Conservation (phyloP, 139 green algal species). For the Picochlorum sp. region DNA sequence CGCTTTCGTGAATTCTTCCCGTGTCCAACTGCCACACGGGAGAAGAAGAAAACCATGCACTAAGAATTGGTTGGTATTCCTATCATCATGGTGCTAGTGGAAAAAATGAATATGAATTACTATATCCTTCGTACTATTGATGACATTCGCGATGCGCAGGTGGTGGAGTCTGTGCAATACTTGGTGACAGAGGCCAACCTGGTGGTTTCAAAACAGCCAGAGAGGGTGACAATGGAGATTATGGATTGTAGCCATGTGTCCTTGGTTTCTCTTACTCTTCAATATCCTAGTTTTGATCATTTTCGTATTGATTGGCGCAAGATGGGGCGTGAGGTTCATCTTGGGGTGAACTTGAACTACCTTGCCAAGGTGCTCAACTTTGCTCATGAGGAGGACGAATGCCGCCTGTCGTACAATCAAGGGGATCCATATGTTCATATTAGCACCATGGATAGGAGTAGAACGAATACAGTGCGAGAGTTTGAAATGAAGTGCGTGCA, state of each 20-base stretch:
- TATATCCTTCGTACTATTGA: too few relatives aligned
- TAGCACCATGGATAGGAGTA: constrained; percentile 79
- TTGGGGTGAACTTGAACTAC: constrained; percentile 86
- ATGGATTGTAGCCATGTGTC: constrained; percentile 98
- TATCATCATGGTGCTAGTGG: too few relatives aligned
- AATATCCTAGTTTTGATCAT: constrained; percentile 91
- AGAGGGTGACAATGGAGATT: constrained; percentile 82
- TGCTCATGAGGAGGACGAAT: constrained; percentile 88
- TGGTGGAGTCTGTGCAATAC: constrained; percentile 95
- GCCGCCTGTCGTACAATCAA: constrained; percentile 94
- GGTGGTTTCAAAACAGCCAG: constrained; percentile 62
- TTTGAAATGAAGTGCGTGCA: constrained; percentile 99
- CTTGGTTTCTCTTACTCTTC: constrained; percentile 77
- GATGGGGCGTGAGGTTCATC: not conserved
- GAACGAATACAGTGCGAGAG: constrained; percentile 55
- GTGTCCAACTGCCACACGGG: too few relatives aligned
- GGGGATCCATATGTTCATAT: constrained; percentile 83
- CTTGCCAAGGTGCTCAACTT: constrained; percentile 99
- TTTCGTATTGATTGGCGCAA: constrained; percentile 78
- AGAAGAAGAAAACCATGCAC: too few relatives aligned
- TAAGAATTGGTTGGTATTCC: too few relatives aligned
- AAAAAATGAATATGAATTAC: too few relatives aligned
- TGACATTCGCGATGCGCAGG: constrained; percentile 18
- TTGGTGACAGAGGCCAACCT: constrained; percentile 96
- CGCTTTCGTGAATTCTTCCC: too few relatives aligned